phyloP scores from a whole-genome alignment of 176 grass and related monocot species.

The Eleusine indica region DNA sequence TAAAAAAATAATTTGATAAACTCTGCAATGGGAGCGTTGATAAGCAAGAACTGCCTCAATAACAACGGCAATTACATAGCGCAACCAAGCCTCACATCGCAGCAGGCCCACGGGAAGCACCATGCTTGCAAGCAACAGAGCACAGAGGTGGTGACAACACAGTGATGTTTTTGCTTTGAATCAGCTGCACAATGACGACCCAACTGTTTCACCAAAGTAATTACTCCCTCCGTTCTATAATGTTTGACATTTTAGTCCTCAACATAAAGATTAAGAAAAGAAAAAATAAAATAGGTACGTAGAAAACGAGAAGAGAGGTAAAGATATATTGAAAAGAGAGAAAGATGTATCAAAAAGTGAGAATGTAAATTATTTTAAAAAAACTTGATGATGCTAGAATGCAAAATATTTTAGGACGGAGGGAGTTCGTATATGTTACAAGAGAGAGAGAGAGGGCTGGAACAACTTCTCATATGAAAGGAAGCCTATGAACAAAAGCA shows the following conservation, averaged over 20 bases:
- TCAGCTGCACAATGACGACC: not conserved
- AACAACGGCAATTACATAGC: not conserved
- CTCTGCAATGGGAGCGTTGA: too few relatives aligned
- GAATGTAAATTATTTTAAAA: too few relatives aligned
- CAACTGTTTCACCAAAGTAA: not conserved
- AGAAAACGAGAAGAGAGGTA: too few relatives aligned
- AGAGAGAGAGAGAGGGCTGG: not conserved
- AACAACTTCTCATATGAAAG: constrained; percentile 63
- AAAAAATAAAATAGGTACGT: too few relatives aligned
- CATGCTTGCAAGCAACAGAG: not conserved
- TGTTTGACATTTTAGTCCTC: too few relatives aligned
- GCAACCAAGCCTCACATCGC: not conserved
- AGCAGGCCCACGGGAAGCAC: not conserved
- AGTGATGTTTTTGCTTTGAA: not conserved
- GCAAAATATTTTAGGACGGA: too few relatives aligned
- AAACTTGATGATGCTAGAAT: too few relatives aligned
- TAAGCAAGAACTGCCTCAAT: not conserved
- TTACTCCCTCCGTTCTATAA: not conserved
- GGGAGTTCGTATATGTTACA: constrained; percentile 20
- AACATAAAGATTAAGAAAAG: too few relatives aligned
- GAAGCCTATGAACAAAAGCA: constrained; percentile 67
- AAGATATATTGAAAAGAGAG: too few relatives aligned
- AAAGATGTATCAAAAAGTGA: too few relatives aligned
- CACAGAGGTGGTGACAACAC: not conserved
- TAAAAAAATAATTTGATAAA: too few relatives aligned